Percentiles rank a stretch among this genome's conserved stretches.
Evolutionary conservation across 179 eudicot genomes (phyloP).

Genomic region (Silene coronaria): DNA sequence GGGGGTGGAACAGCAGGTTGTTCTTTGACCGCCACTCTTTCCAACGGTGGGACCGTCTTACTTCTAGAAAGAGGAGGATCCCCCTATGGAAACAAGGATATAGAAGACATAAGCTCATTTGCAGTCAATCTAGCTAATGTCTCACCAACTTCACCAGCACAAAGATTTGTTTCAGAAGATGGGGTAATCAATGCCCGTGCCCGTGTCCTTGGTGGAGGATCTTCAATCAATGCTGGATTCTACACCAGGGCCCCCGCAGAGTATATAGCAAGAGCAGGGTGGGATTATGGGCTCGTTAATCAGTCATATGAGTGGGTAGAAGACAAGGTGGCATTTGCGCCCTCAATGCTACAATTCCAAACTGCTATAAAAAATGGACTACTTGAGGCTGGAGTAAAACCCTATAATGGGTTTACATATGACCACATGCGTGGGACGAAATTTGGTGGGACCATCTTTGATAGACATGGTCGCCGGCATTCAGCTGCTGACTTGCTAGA

Average conservation of each 20-base stretch:
- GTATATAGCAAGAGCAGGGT: constrained; percentile 45
- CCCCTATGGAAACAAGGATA: constrained; percentile 73
- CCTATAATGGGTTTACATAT: constrained; percentile 65
- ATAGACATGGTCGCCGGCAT: constrained; percentile 53
- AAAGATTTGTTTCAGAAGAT: constrained; percentile 63
- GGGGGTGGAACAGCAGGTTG: constrained; percentile 92
- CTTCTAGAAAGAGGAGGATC: constrained; percentile 88
- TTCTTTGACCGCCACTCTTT: constrained; percentile 65
- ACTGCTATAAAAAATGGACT: constrained; percentile 68
- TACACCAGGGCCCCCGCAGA: constrained; percentile 60
- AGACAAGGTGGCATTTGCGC: constrained; percentile 56
- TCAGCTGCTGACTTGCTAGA: constrained; percentile 77
- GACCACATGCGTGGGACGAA: constrained; percentile 72
- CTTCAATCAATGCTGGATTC: constrained; percentile 88
- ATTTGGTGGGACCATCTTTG: constrained; percentile 75
- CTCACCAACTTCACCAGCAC: constrained; percentile 63
- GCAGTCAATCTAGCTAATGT: constrained; percentile 31
- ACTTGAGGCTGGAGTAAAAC: constrained; percentile 58
- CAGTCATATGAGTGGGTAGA: constrained; percentile 79
- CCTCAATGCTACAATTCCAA: constrained; percentile 60
- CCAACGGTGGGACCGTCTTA: constrained; percentile 44
- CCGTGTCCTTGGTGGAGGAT: constrained; percentile 83
- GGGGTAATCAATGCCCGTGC: constrained; percentile 79
- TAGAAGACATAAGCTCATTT: constrained; percentile 40
- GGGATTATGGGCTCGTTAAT: constrained; percentile 52